Percentiles rank a stretch among this genome's conserved stretches.
Evolutionary conservation across 2,329 filamentous ascomycete genomes (phyloP).

Genomic region (Hypoxylon sp.): DNA sequence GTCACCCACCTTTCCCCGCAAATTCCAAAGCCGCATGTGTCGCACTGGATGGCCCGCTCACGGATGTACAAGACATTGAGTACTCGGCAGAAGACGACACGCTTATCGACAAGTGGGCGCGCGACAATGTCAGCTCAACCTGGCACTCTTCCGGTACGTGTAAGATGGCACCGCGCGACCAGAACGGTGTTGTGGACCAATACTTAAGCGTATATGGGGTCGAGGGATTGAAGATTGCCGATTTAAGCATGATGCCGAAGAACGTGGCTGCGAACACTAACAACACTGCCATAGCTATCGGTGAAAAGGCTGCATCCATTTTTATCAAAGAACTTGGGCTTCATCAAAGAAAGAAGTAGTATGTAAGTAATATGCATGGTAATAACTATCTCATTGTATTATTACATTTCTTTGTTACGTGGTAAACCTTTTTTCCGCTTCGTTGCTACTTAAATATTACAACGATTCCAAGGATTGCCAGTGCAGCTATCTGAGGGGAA

Average conservation of each 20-base stretch:
- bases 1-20: neutral
- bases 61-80: neutral
- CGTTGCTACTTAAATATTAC: too few species aligned
- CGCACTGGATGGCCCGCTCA: neutral
- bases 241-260: neutral
- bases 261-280: slow-evolving; percentile 3
- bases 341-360: neutral
- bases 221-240: neutral
- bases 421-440: too few species aligned
- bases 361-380: too few species aligned
- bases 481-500: too few species aligned
- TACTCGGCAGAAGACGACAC: neutral
- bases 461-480: too few species aligned
- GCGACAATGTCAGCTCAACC: neutral
- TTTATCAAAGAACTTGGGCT: neutral
- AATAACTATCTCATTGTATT: too few species aligned
- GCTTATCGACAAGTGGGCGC: neutral
- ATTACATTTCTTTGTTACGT: too few species aligned
- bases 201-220: neutral
- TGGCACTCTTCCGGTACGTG: neutral
- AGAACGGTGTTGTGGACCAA: neutral
- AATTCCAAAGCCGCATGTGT: neutral
- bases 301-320: slow-evolving; percentile 1
- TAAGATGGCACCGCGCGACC: neutral
- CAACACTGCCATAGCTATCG: slow-evolving; percentile 4